phyloP scores from a whole-genome alignment of 192 early-diverging fungal genomes.

The Backusella macrospora region DNA sequence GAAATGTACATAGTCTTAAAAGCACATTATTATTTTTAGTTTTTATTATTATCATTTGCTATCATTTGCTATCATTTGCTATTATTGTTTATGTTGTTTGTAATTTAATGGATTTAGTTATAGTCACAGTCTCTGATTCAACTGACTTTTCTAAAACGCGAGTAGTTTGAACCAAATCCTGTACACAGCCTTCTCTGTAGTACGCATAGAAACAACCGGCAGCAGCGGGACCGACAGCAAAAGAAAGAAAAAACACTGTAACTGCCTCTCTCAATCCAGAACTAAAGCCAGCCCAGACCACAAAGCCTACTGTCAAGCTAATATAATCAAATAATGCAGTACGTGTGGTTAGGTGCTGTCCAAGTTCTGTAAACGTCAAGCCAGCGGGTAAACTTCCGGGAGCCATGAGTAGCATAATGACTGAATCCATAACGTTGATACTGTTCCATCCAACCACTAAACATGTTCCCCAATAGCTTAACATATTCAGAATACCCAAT shows the following conservation, averaged over 20 bases:
- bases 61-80: too few relatives aligned
- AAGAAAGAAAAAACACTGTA: not conserved
- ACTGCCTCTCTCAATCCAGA: not conserved
- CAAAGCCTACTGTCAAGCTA: not conserved
- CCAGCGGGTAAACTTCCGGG: not conserved
- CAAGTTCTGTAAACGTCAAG: not conserved
- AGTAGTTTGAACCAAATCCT: not conserved
- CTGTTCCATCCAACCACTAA: not conserved
- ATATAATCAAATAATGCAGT: slow-evolving; percentile 13
- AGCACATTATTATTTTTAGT: too few relatives aligned
- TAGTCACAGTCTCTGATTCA: not conserved
- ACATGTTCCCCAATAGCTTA: slow-evolving; percentile 18
- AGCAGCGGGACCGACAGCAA: slow-evolving; percentile 23
- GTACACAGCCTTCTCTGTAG: slow-evolving; percentile 22
- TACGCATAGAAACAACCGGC: slow-evolving; percentile 17
- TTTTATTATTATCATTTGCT: too few relatives aligned
- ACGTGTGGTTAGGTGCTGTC: slow-evolving; percentile 2
- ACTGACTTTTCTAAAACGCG: not conserved
- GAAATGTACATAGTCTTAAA: too few relatives aligned
- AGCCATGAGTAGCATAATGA: slow-evolving; percentile 11
- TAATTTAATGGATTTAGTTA: not conserved
- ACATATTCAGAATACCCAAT: slow-evolving; percentile 18
- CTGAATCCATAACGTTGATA: slow-evolving; percentile 8
- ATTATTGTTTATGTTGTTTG: too few relatives aligned
- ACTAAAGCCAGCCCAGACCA: slow-evolving; percentile 22